Evolutionary conservation across 2,329 filamentous ascomycete genomes (phyloP).

Genomic region (Nigrograna mackinnonii): DNA sequence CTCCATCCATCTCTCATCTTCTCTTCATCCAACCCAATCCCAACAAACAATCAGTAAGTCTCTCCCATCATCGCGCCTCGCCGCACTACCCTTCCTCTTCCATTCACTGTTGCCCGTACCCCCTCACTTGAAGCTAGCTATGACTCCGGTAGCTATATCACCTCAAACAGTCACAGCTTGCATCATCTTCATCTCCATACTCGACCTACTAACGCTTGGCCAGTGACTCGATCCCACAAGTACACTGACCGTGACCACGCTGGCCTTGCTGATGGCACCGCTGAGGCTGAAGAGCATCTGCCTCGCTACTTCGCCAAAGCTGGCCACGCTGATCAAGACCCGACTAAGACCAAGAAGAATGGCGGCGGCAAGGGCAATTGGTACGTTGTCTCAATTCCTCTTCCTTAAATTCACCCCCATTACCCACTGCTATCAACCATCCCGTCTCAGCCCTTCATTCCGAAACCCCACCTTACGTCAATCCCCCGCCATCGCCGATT

Average conservation of each 20-base stretch:
- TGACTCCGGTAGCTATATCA: constrained; percentile 5
- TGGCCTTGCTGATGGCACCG: constrained; percentile 74
- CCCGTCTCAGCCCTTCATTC: constrained; percentile 1
- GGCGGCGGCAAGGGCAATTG: constrained; percentile 92
- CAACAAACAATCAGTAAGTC: constrained; percentile 35
- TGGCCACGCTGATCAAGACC: constrained; percentile 78
- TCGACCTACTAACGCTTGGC: constrained; percentile 12
- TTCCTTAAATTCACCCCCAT: background rate
- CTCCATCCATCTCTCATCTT: constrained; percentile 18
- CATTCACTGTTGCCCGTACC: background rate
- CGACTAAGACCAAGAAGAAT: constrained; percentile 96
- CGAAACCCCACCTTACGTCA: constrained; percentile 11
- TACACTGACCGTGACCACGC: constrained; percentile 90
- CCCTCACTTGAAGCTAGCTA: background rate
- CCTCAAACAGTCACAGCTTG: constrained; percentile 5
- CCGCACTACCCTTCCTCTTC: background rate
- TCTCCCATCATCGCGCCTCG: constrained; percentile 2
- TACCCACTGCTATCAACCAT: constrained; percentile 3
- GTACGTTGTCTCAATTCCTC: constrained; percentile 56
- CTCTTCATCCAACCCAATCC: constrained; percentile 11
- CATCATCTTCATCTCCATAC: constrained; percentile 4
- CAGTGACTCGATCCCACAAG: constrained; percentile 99
- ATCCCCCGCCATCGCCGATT: constrained; percentile 1
- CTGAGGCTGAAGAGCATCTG: constrained; percentile 70
- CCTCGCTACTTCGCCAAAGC: constrained; percentile 93